A percentile compares a stretch with the other conserved stretches of the same genome.
Conservation (phyloP, 2,329 filamentous ascomycete genomes). For the Colletotrichum eleusines region DNA sequence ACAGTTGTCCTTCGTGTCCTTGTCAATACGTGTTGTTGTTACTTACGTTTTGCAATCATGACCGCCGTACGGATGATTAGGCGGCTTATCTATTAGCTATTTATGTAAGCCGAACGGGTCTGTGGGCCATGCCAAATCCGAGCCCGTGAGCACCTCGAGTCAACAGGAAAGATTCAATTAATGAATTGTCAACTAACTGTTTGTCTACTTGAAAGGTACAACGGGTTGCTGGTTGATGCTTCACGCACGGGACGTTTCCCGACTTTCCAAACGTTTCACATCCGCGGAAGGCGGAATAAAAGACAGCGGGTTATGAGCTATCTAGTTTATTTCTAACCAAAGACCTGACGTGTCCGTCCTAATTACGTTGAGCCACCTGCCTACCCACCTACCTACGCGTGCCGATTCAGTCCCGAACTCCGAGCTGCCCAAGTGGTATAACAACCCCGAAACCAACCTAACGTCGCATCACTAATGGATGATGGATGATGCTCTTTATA, state of each 20-base stretch:
- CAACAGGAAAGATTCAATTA: too few relatives aligned
- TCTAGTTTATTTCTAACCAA: slow-evolving; percentile 20
- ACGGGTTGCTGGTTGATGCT: too few relatives aligned
- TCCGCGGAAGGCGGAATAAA: background rate
- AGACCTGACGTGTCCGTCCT: slow-evolving; percentile 1
- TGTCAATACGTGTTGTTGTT: background rate
- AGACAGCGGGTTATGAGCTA: background rate
- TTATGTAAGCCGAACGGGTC: background rate
- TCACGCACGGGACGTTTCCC: too few relatives aligned
- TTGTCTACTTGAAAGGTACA: too few relatives aligned
- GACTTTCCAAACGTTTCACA: background rate
- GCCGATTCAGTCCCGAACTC: slow-evolving; percentile 24
- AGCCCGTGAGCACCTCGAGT: background rate
- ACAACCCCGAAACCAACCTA: slow-evolving; percentile 1
- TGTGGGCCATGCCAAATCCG: background rate
- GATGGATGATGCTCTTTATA: slow-evolving; percentile 46
- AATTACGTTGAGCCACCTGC: slow-evolving; percentile 7
- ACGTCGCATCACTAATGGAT: background rate
- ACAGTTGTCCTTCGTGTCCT: background rate
- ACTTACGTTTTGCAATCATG: background rate
- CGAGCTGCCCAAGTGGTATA: slow-evolving; percentile 25
- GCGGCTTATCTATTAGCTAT: too few relatives aligned
- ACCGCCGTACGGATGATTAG: background rate
- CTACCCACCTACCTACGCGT: background rate
- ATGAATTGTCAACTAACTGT: too few relatives aligned